Evolutionary conservation across 192 early-diverging fungal species (phyloP).

Genomic region (Rhizophagus clarus): DNA sequence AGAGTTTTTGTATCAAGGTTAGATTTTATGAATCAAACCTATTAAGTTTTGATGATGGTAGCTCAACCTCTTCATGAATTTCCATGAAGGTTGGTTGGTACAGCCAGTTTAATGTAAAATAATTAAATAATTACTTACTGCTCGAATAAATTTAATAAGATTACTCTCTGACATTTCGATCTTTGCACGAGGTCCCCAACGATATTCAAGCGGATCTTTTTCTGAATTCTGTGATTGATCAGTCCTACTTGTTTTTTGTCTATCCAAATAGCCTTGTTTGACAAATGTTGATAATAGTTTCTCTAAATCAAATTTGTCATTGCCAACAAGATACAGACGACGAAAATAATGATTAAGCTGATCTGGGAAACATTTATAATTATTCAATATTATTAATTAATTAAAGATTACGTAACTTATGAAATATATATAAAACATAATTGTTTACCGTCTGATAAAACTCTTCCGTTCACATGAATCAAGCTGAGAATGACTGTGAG

Average conservation of each 20-base stretch:
- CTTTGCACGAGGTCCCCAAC: conserved; percentile 65
- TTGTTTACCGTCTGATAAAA: conserved; percentile 46
- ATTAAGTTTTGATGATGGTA: too few species aligned
- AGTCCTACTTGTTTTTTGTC: conserved; percentile 37
- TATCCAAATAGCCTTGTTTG: conserved; percentile 56
- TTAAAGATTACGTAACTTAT: background rate
- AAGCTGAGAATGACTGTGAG: conserved; percentile 60
- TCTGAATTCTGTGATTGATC: conserved; percentile 38
- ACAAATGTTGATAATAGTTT: conserved; percentile 44
- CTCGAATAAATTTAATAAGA: conserved; percentile 57
- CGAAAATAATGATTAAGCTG: conserved; percentile 37
- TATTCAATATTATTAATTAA: background rate
- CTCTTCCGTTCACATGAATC: conserved; percentile 58
- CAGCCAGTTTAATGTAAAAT: background rate
- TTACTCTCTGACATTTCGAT: conserved; percentile 57
- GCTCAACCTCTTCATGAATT: too few species aligned
- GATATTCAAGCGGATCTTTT: conserved; percentile 47
- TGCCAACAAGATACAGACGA: conserved; percentile 37
- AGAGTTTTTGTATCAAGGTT: too few species aligned
- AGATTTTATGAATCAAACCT: too few species aligned
- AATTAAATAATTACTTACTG: conserved; percentile 38
- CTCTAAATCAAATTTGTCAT: conserved; percentile 38
- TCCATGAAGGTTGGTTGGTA: background rate
- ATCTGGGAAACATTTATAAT: conserved; percentile 26
- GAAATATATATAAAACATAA: conserved; percentile 7